A percentile compares a stretch with the other conserved stretches of the same genome.
These are phyloP conservation scores for Aphanomyces stellatus DNA, from an alignment of 352 stramenopile species.

Conservation along the genomic window DNA sequence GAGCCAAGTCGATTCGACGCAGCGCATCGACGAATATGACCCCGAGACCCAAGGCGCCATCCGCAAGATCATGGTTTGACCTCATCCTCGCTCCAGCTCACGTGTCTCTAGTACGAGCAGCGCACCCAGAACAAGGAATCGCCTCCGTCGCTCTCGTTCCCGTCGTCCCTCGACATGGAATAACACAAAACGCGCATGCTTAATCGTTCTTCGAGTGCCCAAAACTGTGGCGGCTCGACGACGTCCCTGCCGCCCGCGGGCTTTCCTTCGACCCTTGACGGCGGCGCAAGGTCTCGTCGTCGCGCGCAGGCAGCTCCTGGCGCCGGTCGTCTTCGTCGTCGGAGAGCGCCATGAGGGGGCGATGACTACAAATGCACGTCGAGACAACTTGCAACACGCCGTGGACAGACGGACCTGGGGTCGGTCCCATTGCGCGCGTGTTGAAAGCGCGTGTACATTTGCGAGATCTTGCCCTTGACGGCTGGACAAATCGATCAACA, in stretches of 20 bases:
- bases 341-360: slow-evolving; percentile 55
- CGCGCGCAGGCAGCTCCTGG: background rate
- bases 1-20: slow-evolving; percentile 94
- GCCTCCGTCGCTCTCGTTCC: background rate
- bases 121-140: background rate
- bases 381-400: background rate
- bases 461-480: slow-evolving; percentile 71
- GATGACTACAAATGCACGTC: slow-evolving; percentile 34
- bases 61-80: slow-evolving; percentile 94
- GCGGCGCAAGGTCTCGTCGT: background rate
- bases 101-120: slow-evolving; percentile 10
- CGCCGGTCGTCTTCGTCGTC: slow-evolving; percentile 50
- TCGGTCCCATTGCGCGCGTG: slow-evolving; percentile 41
- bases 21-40: slow-evolving; percentile 95
- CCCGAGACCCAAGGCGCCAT: slow-evolving; percentile 95
- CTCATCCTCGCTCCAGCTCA: background rate
- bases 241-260: too few relatives aligned
- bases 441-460: slow-evolving; percentile 81
- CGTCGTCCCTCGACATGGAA: background rate
- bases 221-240: too few relatives aligned
- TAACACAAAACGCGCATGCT: too few relatives aligned
- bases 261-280: background rate
- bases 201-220: background rate
- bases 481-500: slow-evolving; percentile 28
- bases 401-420: background rate